Base-by-base conservation (phyloP, 1,284 basidiomycete genomes). In the Boletus mariae region DNA sequence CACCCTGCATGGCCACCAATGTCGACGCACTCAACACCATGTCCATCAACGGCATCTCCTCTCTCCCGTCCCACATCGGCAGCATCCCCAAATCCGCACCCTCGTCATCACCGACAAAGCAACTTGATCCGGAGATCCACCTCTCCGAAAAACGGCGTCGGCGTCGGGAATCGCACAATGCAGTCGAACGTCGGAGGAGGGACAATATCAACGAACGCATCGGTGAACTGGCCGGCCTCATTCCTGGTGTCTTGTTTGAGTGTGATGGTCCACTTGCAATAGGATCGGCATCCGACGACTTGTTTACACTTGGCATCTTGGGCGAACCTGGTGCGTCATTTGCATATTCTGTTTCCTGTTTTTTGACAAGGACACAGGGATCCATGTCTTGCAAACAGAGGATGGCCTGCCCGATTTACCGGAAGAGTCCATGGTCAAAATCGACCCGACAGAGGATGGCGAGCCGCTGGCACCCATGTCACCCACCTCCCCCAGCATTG, bases 121-220 rank as follows among this genome's bases (percentile, higher is more conserved):
- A 69, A 52, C 25, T 37, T 40, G 61, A 62, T 45, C 51, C 56
- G 0, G 61, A 63, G 13, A 11, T 25, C 35, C 79, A 81, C 41
- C 77, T 85, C 80, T 49, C 83, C 76, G 92, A 94, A 72, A 93
- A 93, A 68, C 75, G 91, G 11, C 73, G 90, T 9, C 74, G 88
- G 42, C 73, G 92, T 45, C 75, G 92, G 55, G 92, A 94, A 71
- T 88, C 85, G 6, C 93, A 95, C 69, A 95, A 95, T 65, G 92
- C 92, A 4, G 93, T 96, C 58, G 93, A 96, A 74, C 78, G 93
- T 17, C 74, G 93, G 28, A 70, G 93, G 50, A 72, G 93, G 45
- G 93, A 95, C 67, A 94, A 94, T 68, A 96, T 96, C 70, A 96
- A 96, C 71, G 93, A 95, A 74, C 90, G 91, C 71, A 96, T 96